Evolutionary conservation across 2,329 filamentous ascomycete species (phyloP).

Genomic region (Pseudocercospora ulei): DNA sequence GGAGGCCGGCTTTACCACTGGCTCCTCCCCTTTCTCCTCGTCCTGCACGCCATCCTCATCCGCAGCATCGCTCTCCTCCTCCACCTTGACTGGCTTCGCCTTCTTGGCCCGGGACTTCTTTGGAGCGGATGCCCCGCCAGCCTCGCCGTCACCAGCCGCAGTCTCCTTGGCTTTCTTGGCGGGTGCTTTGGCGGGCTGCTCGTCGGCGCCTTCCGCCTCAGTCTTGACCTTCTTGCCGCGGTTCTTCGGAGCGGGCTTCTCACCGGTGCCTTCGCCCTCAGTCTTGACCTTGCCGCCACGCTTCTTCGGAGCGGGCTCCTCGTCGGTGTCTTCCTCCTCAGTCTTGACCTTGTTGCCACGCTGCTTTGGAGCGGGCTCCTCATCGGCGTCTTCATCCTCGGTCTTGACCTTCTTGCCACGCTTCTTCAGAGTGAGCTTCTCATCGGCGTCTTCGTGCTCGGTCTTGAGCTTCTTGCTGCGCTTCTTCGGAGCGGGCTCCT

Average conservation of each 20-base stretch:
- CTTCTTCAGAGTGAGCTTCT: conserved; percentile 20
- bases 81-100: conserved; percentile 29
- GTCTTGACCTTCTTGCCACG: conserved; percentile 24
- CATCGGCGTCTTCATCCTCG: too few species aligned
- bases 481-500: conserved; percentile 16
- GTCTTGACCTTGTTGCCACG: too few species aligned
- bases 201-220: too few species aligned
- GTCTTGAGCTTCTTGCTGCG: conserved; percentile 23
- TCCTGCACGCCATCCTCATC: conserved; percentile 17
- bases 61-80: conserved; percentile 14
- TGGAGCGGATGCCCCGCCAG: conserved; percentile 15
- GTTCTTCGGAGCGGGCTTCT: too few species aligned
- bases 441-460: conserved; percentile 24
- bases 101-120: conserved; percentile 26
- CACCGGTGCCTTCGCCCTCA: too few species aligned
- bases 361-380: too few species aligned
- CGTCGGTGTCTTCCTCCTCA: too few species aligned
- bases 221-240: too few species aligned
- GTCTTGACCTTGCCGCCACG: conserved; percentile 23
- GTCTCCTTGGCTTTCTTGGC: conserved; percentile 18
- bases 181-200: conserved; percentile 14
- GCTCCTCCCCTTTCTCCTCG: conserved; percentile 29
- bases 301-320: conserved; percentile 20
- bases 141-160: conserved; percentile 15
- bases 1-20: conserved; percentile 31